Conservation (phyloP, 2,329 filamentous ascomycete genomes). For the Fusarium sublunatum region DNA sequence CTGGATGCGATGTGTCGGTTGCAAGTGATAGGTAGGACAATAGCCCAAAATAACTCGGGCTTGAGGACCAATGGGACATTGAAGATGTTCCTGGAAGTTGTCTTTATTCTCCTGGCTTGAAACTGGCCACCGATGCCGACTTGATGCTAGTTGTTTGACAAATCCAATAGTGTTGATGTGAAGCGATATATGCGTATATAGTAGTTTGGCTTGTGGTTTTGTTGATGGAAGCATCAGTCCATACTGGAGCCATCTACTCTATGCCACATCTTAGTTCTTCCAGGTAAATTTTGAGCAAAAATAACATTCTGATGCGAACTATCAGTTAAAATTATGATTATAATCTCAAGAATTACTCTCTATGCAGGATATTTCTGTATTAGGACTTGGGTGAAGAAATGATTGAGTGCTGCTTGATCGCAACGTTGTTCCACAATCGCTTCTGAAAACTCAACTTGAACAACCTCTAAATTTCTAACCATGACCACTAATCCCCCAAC, state of each 20-base stretch:
- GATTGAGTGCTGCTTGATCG: neutral
- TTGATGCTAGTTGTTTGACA: neutral
- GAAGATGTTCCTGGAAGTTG: neutral
- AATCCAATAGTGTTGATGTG: neutral
- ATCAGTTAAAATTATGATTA: too few species aligned
- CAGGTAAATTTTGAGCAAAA: too few species aligned
- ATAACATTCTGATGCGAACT: too few species aligned
- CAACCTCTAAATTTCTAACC: conserved; percentile 4
- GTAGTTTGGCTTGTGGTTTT: neutral
- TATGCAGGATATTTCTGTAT: neutral
- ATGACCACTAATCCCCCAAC: conserved; percentile 11
- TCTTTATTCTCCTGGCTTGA: neutral
- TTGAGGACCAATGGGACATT: conserved; percentile 6
- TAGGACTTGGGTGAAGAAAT: neutral
- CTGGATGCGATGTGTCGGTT: conserved; percentile 11
- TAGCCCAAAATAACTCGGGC: conserved; percentile 28
- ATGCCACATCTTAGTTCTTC: too few species aligned
- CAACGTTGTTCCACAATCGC: conserved; percentile 18
- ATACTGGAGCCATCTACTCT: too few species aligned
- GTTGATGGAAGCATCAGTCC: too few species aligned
- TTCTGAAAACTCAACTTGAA: neutral
- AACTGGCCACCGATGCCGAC: neutral
- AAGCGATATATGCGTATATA: neutral
- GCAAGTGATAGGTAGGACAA: conserved; percentile 26
- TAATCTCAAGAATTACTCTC: too few species aligned